These are phyloP conservation scores for Trametes cinnabarina DNA, from an alignment of 768 basidiomycete genomes.

Conservation along the genomic window DNA sequence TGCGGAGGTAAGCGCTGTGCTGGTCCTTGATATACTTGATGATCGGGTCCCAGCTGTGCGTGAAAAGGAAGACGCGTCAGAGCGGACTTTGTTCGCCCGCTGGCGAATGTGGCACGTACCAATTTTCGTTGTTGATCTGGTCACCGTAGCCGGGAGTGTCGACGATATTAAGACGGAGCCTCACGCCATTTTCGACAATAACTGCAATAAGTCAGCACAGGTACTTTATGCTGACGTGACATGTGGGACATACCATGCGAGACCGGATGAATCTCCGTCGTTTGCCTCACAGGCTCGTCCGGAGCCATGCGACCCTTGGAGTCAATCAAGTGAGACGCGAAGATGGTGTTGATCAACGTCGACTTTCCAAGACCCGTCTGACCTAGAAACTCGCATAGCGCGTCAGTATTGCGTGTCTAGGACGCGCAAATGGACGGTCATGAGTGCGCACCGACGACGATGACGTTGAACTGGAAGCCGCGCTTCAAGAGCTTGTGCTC, in stretches of 20 bases:
- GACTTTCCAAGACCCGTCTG: slow-evolving; percentile 99
- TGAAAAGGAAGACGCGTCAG: slow-evolving; percentile 2
- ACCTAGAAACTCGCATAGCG: slow-evolving; percentile 45
- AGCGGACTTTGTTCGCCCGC: not conserved
- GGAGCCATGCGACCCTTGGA: slow-evolving; percentile 90
- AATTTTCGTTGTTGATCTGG: slow-evolving; percentile 98
- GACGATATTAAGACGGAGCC: slow-evolving; percentile 93
- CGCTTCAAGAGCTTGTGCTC: slow-evolving; percentile 99
- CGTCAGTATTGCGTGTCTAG: not conserved
- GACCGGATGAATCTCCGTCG: slow-evolving; percentile 93
- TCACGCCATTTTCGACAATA: slow-evolving; percentile 94
- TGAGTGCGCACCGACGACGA: slow-evolving; percentile 76
- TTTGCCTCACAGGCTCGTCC: slow-evolving; percentile 89
- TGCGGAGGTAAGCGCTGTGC: slow-evolving; percentile 97
- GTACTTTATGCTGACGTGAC: not conserved
- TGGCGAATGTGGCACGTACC: slow-evolving; percentile 47
- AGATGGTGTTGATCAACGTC: slow-evolving; percentile 98
- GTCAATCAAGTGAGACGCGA: slow-evolving; percentile 97
- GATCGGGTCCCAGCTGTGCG: slow-evolving; percentile 91
- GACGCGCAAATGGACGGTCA: not conserved
- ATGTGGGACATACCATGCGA: slow-evolving; percentile 68
- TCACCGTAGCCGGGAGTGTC: slow-evolving; percentile 99
- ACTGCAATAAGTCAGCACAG: slow-evolving; percentile 53
- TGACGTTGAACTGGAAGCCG: slow-evolving; percentile 99
- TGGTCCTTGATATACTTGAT: slow-evolving; percentile 99